phyloP scores from a whole-genome alignment of 2,329 filamentous ascomycete species.

The Colletotrichum chlorophyti region DNA sequence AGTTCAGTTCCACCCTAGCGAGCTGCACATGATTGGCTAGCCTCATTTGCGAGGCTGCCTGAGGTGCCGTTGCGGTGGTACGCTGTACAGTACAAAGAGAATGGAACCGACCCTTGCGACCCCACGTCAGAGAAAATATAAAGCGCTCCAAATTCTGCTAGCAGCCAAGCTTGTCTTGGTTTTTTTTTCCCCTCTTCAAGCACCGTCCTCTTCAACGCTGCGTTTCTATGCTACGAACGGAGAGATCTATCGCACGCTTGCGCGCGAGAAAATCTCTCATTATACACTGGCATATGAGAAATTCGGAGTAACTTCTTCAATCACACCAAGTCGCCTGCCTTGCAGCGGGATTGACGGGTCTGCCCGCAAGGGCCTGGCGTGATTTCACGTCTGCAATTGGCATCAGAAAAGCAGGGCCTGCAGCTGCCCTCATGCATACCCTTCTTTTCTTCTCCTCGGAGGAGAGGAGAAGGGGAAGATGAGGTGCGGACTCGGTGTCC shows the following conservation, averaged over 20 bases:
- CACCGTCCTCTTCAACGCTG: slow-evolving; percentile 89
- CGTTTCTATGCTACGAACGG: slow-evolving; percentile 93
- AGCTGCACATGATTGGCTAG: slow-evolving; percentile 21
- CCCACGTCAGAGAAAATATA: slow-evolving; percentile 21
- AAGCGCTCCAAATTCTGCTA: slow-evolving; percentile 8
- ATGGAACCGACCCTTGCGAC: slow-evolving; percentile 18
- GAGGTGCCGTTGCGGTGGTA: no score
- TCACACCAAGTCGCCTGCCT: slow-evolving; percentile 50
- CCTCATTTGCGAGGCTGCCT: slow-evolving; percentile 29
- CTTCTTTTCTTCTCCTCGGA: slow-evolving; percentile 23
- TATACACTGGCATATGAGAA: slow-evolving; percentile 81
- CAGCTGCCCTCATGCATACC: slow-evolving; percentile 35
- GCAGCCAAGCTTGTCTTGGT: background rate
- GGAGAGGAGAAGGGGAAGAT: slow-evolving; percentile 38
- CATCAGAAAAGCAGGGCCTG: slow-evolving; percentile 87
- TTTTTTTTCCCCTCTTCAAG: slow-evolving; percentile 56
- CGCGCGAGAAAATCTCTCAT: slow-evolving; percentile 38
- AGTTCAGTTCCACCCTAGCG: background rate
- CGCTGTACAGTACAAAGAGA: no score
- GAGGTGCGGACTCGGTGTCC: slow-evolving; percentile 48
- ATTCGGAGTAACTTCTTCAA: slow-evolving; percentile 96
- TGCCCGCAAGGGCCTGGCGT: slow-evolving; percentile 89
- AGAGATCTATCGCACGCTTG: no score
- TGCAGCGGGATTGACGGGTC: slow-evolving; percentile 54
- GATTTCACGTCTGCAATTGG: slow-evolving; percentile 82